Base-by-base conservation (phyloP, 768 basidiomycete genomes). In the Rhodocollybia butyracea region DNA sequence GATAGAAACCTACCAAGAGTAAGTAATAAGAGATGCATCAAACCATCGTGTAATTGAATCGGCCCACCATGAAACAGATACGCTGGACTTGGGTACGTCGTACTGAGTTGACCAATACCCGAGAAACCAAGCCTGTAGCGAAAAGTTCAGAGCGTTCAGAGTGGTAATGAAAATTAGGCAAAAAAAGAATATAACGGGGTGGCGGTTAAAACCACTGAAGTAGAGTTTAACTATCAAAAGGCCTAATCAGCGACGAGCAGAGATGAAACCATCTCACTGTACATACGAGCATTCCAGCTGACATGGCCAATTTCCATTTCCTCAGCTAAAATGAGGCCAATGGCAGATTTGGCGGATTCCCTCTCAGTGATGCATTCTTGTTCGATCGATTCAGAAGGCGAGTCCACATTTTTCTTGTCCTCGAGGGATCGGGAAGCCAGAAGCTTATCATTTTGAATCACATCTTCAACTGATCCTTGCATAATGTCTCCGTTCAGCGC, bases 311-410 rank as follows among this genome's bases (percentile, higher is more conserved):
- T 67, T 0, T 67, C 68, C 17, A 78, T 67, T 56, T 82, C 80
- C 60, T 82, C 80, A 1, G 70, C 73, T 3, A 78, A 61, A 26
- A 80, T 71, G 4, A 82, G 68, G 59, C 79, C 77, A 0, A 79
- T 77, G 24, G 56, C 3, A 31, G 3, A 6, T 55, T 57, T 17
- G 41, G 51, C 8, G 17, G 27, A 17, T 58, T 54, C n/a, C 31
- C 32, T 13, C 38, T 51, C 10, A 15, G 54, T 54, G 22, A 46
- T 50, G 27, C 36, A 17, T 32, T 48, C 31, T 21, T 32, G n/a
- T 29, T 34, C 27, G 12, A 24, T 12, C 2, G n/a, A 13, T 34
- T 48, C 31, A 31, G 46, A 11, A 29, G 26, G 4, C 19, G 27
- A 15, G 12, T 48, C 10, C 7, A 48, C 7, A 8, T 13, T 8